Evolutionary conservation across 345 rosid genomes (phyloP).

Genomic region (Syzygium grande): DNA sequence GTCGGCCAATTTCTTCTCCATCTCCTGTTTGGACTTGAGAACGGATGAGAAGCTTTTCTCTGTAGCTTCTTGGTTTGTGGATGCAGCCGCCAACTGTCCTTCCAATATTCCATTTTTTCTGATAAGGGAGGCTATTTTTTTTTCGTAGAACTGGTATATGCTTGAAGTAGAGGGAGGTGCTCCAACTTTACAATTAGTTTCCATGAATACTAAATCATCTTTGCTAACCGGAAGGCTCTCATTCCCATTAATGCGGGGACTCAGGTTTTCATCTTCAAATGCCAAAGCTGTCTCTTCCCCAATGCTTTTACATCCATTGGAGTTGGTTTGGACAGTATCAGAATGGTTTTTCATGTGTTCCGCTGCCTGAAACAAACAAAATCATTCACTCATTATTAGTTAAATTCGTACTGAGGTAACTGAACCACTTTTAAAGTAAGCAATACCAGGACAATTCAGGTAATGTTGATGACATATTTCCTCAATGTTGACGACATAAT

Average conservation of each 20-base stretch:
- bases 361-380: slow-evolving; percentile 35
- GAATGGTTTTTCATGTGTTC: slow-evolving; percentile 31
- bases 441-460: not conserved
- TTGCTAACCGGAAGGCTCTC: slow-evolving; percentile 33
- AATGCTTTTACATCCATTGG: slow-evolving; percentile 36
- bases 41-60: slow-evolving; percentile 71
- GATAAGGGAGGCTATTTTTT: slow-evolving; percentile 58
- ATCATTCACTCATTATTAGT: not conserved
- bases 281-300: slow-evolving; percentile 36
- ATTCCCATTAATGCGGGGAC: slow-evolving; percentile 23
- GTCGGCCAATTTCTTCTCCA: slow-evolving; percentile 63
- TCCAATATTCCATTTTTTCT: slow-evolving; percentile 69
- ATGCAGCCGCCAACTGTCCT: slow-evolving; percentile 69
- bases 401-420: not conserved
- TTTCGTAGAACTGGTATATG: slow-evolving; percentile 64
- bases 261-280: slow-evolving; percentile 33
- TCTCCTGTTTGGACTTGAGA: slow-evolving; percentile 68
- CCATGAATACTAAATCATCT: slow-evolving; percentile 30
- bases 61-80: slow-evolving; percentile 54
- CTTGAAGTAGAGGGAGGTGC: slow-evolving; percentile 39
- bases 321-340: slow-evolving; percentile 14
- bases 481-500: not conserved
- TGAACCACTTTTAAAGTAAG: not conserved
- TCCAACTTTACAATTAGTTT: slow-evolving; percentile 36
- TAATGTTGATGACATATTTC: not conserved